Percentiles rank a stretch among this genome's conserved stretches.
Evolutionary conservation across 139 green algal genomes (phyloP).

Genomic region (Parachlorella kessleri): DNA sequence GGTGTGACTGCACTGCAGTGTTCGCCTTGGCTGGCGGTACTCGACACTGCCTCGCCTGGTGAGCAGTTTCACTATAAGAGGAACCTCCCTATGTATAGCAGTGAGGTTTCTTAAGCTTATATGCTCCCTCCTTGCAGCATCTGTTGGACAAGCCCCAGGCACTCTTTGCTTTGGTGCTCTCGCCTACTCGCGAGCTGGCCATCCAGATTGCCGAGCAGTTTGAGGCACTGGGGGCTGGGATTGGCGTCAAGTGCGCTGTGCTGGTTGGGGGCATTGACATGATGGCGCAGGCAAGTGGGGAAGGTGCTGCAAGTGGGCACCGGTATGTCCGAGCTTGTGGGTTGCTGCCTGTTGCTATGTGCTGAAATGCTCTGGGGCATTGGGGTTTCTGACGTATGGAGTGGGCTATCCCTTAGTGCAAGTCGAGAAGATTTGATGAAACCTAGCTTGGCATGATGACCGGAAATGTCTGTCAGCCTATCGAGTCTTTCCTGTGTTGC

Average conservation of each 20-base stretch:
- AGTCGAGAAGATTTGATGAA: too few relatives aligned
- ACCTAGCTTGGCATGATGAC: too few relatives aligned
- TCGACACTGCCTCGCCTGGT: not conserved
- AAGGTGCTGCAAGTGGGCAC: too few relatives aligned
- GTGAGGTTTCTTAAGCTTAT: not conserved
- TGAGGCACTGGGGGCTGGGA: conserved; percentile 90
- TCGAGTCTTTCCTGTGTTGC: too few relatives aligned
- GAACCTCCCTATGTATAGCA: not conserved
- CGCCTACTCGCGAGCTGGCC: conserved; percentile 95
- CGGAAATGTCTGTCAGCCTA: too few relatives aligned
- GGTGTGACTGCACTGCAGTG: not conserved
- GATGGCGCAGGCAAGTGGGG: conserved; percentile 95
- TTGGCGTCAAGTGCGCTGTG: conserved; percentile 86
- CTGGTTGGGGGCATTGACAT: conserved; percentile 99
- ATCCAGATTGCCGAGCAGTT: conserved; percentile 99
- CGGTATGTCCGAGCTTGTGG: not conserved
- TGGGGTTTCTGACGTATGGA: too few relatives aligned
- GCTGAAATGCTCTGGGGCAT: too few relatives aligned
- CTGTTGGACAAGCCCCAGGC: conserved; percentile 91
- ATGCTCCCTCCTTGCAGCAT: conserved; percentile 47
- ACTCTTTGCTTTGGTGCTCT: conserved; percentile 94
- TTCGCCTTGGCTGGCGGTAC: not conserved
- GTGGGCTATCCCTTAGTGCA: too few relatives aligned
- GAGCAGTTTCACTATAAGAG: not conserved
- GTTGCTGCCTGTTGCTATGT: too few relatives aligned